phyloP scores from a whole-genome alignment of 176 grass and related monocot genomes.

The Juncus effusus region DNA sequence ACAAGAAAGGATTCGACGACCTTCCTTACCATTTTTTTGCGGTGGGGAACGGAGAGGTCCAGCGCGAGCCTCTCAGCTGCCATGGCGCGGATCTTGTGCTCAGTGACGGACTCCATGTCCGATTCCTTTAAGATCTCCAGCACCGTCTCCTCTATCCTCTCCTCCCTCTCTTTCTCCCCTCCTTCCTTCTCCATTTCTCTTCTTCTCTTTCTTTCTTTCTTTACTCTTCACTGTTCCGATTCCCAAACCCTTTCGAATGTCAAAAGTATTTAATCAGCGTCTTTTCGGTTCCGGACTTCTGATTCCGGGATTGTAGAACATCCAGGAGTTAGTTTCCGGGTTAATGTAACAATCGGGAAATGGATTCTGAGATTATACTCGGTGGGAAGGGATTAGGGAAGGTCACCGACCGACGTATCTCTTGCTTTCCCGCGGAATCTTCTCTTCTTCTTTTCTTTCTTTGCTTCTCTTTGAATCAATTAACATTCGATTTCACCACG shows the following conservation, averaged over 20 bases:
- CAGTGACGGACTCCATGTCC: constrained; percentile 58
- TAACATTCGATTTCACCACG: background rate
- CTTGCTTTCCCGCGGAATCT: background rate
- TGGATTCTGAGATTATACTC: no score
- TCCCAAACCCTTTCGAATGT: background rate
- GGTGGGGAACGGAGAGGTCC: constrained; percentile 53
- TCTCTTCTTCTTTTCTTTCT: background rate
- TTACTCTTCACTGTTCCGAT: background rate
- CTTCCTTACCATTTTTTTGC: constrained; percentile 60
- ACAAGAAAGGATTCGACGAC: constrained; percentile 62
- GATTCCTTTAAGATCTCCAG: constrained; percentile 60
- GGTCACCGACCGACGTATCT: background rate
- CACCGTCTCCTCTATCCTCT: constrained; percentile 57
- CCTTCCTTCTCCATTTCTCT: constrained; percentile 12
- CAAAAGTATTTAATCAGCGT: no score
- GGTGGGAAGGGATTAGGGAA: no score
- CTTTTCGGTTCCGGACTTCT: no score
- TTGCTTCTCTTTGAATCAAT: constrained; percentile 2
- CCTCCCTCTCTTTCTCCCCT: constrained; percentile 53
- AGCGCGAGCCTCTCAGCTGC: constrained; percentile 62
- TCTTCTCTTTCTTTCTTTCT: background rate
- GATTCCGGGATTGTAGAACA: no score
- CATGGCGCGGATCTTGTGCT: constrained; percentile 55
- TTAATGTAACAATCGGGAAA: no score
- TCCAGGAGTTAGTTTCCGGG: no score